Evolutionary conservation across 345 rosid species (phyloP).

Genomic region (Acer campestre): DNA sequence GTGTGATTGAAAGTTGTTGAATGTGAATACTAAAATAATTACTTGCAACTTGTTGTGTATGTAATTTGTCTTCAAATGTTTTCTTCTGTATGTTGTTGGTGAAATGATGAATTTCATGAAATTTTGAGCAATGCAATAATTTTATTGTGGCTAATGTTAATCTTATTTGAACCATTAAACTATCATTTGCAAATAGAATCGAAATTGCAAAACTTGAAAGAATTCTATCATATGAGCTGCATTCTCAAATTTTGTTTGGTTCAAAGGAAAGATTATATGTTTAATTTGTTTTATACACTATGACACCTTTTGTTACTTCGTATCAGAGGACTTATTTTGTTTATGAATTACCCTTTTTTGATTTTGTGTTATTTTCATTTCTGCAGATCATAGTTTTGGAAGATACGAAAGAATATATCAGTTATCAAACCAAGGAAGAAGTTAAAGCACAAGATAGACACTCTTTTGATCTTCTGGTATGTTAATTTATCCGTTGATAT

Average conservation of each 20-base stretch:
- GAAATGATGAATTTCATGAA: not conserved
- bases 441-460: slow-evolving; percentile 67
- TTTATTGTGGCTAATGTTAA: not conserved
- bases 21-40: not conserved
- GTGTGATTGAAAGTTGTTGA: not conserved
- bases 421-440: slow-evolving; percentile 81
- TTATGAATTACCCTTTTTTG: not conserved
- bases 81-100: not conserved
- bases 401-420: slow-evolving; percentile 79
- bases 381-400: slow-evolving; percentile 84
- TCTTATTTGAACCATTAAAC: not conserved
- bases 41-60: not conserved
- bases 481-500: slow-evolving; percentile 13
- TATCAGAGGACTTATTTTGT: not conserved
- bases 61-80: not conserved
- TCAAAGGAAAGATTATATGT: not conserved
- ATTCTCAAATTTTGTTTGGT: not conserved
- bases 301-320: not conserved
- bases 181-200: not conserved
- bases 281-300: not conserved
- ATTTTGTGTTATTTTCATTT: not conserved
- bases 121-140: not conserved
- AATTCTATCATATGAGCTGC: not conserved
- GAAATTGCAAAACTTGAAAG: not conserved
- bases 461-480: slow-evolving; percentile 85